Percentiles rank a stretch among this genome's conserved stretches.
These are phyloP conservation scores for Saxophila tyrrhenica DNA, from an alignment of 495 filamentous ascomycete species.

Conservation along the genomic window DNA sequence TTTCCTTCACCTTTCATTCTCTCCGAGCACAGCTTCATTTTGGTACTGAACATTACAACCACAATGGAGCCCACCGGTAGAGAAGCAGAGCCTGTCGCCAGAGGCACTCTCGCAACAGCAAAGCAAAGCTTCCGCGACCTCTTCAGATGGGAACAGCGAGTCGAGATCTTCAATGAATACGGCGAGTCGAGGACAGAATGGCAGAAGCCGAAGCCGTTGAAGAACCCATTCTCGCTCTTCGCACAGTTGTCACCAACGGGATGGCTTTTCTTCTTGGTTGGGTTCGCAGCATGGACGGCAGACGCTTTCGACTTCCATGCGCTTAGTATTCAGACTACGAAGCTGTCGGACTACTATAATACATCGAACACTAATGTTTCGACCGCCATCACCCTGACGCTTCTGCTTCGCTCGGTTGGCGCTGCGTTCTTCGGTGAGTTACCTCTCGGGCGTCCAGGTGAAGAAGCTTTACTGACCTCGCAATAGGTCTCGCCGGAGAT, in stretches of 20 bases:
- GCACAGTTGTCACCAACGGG: slow-evolving; percentile 41
- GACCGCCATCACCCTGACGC: slow-evolving; percentile 62
- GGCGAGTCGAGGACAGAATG: slow-evolving; percentile 47
- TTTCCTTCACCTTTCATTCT: background rate
- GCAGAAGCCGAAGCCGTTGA: slow-evolving; percentile 45
- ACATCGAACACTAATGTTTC: slow-evolving; percentile 55
- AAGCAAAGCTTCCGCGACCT: slow-evolving; percentile 51
- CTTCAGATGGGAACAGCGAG: slow-evolving; percentile 56
- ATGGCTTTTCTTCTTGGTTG: slow-evolving; percentile 54
- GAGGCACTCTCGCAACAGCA: slow-evolving; percentile 46
- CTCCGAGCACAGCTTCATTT: background rate
- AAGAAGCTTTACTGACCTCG: background rate
- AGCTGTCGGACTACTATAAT: slow-evolving; percentile 55
- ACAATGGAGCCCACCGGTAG: slow-evolving; percentile 9
- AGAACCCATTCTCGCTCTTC: slow-evolving; percentile 51
- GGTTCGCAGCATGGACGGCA: slow-evolving; percentile 52
- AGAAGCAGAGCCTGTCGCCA: slow-evolving; percentile 44
- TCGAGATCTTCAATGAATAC: slow-evolving; percentile 48
- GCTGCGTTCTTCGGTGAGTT: slow-evolving; percentile 51
- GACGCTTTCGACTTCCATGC: slow-evolving; percentile 73
- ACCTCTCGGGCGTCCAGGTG: background rate
- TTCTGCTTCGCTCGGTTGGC: slow-evolving; percentile 59
- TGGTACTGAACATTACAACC: too few species aligned
- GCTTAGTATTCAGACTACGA: slow-evolving; percentile 57
- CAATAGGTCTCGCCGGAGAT: slow-evolving; percentile 46